These are phyloP conservation scores for Aphanomyces stellatus DNA, from an alignment of 352 stramenopile species.

Conservation along the genomic window DNA sequence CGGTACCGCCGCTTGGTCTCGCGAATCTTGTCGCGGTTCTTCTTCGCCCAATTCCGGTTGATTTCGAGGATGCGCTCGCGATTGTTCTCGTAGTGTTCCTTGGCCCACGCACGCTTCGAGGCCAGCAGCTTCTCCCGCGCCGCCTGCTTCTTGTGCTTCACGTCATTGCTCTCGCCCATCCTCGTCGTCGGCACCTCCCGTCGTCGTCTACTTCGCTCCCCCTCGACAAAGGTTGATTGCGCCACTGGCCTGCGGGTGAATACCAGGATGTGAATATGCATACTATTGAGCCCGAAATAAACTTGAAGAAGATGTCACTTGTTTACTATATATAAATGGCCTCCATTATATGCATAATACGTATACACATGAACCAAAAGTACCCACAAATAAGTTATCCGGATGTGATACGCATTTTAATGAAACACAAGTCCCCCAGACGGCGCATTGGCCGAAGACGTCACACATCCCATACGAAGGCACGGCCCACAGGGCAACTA, in stretches of 20 bases:
- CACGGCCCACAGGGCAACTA: too few relatives aligned
- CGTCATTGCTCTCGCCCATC: background rate
- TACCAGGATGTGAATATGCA: background rate
- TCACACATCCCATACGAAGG: too few relatives aligned
- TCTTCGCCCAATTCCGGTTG: background rate
- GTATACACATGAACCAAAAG: too few relatives aligned
- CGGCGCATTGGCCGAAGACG: too few relatives aligned
- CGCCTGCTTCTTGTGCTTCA: background rate
- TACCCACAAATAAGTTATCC: too few relatives aligned
- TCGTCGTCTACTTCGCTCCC: background rate
- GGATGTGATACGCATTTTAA: too few relatives aligned
- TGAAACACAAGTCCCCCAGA: too few relatives aligned
- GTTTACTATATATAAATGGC: too few relatives aligned
- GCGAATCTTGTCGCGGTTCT: background rate
- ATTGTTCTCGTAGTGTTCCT: background rate
- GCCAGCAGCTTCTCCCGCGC: background rate
- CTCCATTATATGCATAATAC: too few relatives aligned
- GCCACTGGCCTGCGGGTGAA: background rate
- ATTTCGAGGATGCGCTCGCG: background rate
- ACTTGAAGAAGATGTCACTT: too few relatives aligned
- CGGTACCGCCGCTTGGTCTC: slow-evolving; percentile 3
- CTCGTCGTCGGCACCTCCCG: background rate
- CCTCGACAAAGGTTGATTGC: background rate
- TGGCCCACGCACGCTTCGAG: background rate
- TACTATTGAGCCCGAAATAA: too few relatives aligned